A percentile compares a stretch with the other conserved stretches of the same genome.
These are phyloP conservation scores for Neopestalotiopsis rosae DNA, from an alignment of 2,329 filamentous ascomycete genomes.

Conservation along the genomic window DNA sequence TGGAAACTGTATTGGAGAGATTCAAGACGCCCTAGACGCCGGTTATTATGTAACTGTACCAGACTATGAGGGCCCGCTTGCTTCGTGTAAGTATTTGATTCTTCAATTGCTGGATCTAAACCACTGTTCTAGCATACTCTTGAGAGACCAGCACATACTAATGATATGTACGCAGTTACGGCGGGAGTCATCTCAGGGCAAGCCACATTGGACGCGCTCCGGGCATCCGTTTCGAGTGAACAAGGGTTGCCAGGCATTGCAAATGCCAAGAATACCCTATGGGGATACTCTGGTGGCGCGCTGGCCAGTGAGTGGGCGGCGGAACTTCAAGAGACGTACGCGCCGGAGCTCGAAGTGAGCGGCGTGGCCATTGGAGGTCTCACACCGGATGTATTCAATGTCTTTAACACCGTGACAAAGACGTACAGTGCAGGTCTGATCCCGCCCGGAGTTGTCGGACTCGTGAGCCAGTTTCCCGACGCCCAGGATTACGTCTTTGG, in stretches of 20 bases:
- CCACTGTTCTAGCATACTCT: neutral
- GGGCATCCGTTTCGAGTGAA: constrained; percentile 15
- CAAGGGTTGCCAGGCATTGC: constrained; percentile 14
- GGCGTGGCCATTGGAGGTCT: constrained; percentile 56
- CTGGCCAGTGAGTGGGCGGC: constrained; percentile 57
- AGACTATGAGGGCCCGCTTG: constrained; percentile 50
- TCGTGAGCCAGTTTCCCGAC: constrained; percentile 38
- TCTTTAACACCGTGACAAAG: constrained; percentile 40
- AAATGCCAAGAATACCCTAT: constrained; percentile 44
- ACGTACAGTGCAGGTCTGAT: constrained; percentile 37
- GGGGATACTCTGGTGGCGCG: constrained; percentile 62
- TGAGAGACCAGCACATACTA: neutral
- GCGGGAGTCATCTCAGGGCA: constrained; percentile 20
- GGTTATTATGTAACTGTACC: constrained; percentile 54
- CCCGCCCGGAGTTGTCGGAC: constrained; percentile 39
- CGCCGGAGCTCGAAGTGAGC: constrained; percentile 54
- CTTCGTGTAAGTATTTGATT: constrained; percentile 36
- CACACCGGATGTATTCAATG: constrained; percentile 44
- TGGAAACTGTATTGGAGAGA: constrained; percentile 28
- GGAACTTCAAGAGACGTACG: constrained; percentile 57
- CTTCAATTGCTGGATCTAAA: neutral
- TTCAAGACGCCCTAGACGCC: constrained; percentile 40
- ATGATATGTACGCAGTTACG: constrained; percentile 11
- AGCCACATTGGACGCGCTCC: constrained; percentile 19
- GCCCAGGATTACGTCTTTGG: constrained; percentile 31